phyloP scores from a whole-genome alignment of 371 early-diverging fungal species.

The Rhizopus arrhizus region DNA sequence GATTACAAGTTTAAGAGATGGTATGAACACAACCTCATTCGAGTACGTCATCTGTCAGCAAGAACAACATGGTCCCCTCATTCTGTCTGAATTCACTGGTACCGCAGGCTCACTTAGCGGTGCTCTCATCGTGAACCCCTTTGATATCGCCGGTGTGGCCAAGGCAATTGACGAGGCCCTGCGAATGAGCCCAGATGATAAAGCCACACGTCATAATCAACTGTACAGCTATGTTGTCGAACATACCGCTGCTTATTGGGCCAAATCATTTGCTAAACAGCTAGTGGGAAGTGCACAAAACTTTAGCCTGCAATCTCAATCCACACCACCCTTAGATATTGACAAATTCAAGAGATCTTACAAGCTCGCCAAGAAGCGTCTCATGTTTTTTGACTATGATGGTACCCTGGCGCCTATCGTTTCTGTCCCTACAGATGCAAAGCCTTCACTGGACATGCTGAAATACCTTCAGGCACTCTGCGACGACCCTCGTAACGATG shows the following conservation, averaged over 20 bases:
- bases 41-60: constrained; percentile 98
- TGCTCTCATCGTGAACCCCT: constrained; percentile 97
- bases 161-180: constrained; percentile 91
- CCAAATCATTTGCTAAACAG: constrained; percentile 89
- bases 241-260: constrained; percentile 99
- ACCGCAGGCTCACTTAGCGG: constrained; percentile 98
- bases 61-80: constrained; percentile 92
- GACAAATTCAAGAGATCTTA: constrained; percentile 42
- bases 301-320: constrained; percentile 64
- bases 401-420: constrained; percentile 87
- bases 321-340: constrained; percentile 65
- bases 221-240: constrained; percentile 93
- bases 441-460: constrained; percentile 71
- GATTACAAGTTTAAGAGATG: constrained; percentile 98
- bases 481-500: constrained; percentile 78
- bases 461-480: constrained; percentile 71
- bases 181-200: constrained; percentile 83
- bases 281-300: constrained; percentile 73
- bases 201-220: constrained; percentile 86
- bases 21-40: constrained; percentile 99
- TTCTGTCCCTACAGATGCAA: constrained; percentile 89
- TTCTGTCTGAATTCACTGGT: constrained; percentile 99
- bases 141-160: constrained; percentile 97
- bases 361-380: constrained; percentile 53
- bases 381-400: constrained; percentile 94